phyloP scores from a whole-genome alignment of 2,329 filamentous ascomycete species.

The Venturia aucupariae region DNA sequence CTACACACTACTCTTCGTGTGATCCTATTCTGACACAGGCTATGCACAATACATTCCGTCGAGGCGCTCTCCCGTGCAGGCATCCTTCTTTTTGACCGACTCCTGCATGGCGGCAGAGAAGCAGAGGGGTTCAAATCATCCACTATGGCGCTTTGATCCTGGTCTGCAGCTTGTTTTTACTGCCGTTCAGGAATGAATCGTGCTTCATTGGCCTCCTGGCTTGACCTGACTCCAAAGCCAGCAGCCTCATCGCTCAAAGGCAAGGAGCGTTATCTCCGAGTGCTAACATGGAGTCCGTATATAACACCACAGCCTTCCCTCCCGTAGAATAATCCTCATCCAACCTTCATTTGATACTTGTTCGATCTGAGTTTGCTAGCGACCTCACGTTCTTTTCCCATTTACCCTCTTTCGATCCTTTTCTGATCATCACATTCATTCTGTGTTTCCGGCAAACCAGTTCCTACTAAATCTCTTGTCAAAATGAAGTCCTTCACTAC shows the following conservation, averaged over 20 bases:
- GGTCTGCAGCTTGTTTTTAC: not conserved
- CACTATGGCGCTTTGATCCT: conserved; percentile 5
- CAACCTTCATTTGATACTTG: not conserved
- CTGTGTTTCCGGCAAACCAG: conserved; percentile 10
- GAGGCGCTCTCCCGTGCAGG: not conserved
- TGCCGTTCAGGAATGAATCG: conserved; percentile 5
- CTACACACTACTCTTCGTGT: not conserved
- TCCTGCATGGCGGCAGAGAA: conserved; percentile 6
- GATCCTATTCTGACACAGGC: not conserved
- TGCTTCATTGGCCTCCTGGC: not conserved
- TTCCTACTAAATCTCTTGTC: not conserved
- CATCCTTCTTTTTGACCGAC: not conserved
- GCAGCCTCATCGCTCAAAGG: not conserved
- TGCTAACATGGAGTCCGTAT: not conserved
- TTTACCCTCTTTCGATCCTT: conserved; percentile 1
- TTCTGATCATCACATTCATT: conserved; percentile 2
- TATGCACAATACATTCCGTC: not conserved
- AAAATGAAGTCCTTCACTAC: conserved; percentile 7
- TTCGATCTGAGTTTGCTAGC: not conserved
- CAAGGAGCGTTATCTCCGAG: not conserved
- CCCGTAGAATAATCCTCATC: not conserved
- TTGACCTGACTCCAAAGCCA: not conserved
- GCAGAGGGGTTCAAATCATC: not conserved
- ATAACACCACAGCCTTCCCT: not conserved
- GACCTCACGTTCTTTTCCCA: not conserved